Base-by-base conservation (phyloP, 1,284 basidiomycete species). In the Sphagnurus paluster region DNA sequence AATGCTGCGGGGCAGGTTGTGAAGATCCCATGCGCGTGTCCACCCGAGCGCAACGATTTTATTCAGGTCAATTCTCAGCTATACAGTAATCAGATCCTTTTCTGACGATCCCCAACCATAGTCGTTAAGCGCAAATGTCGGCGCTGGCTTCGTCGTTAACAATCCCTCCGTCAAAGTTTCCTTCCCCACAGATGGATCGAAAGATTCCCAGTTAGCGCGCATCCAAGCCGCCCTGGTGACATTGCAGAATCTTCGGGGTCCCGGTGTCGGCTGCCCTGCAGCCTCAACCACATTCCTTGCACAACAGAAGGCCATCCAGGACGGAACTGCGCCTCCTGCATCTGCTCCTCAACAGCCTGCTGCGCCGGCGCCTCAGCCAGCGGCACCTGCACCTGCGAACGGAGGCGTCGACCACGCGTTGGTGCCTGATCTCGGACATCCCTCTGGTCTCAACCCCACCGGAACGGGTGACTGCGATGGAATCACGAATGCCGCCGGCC, bases 11-110 rank as follows among this genome's bases (percentile, higher is more conserved):
- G 79, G 2, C 61, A 73, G 38, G 69, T 72, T 5, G 72, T 82
- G 56, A 73, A 74, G 56, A 71, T 86, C 36, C 83, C 82, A 7
- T 85, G 81, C 58, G 56, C 67, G 21, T 87, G 84, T 64, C 84
- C 82, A 26, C 82, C 81, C 2, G 68, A 73, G 42, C 71, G 76
- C 42, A 57, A 62, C 13, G 58, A 65, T 23, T 84, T 82, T 63
- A 68, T 82, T 47, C 43, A 64, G 25, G 76, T 79, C 50, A 52
- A 25, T 26, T 8, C 10, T 20, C 19, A 19, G 3, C 19, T 13
- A n/a, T n/a, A n/a, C 7, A 2, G 9, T 11, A 11, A 20, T 4
- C 16, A 3, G 34, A 3, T 6, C 23, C 11, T 9, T 11, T 5
- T 36, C 9, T 8, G 33, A 5, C 29, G 3, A 8, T 45, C 1